phyloP scores from a whole-genome alignment of 2,329 filamentous ascomycete species.

The Colletotrichum lupini region DNA sequence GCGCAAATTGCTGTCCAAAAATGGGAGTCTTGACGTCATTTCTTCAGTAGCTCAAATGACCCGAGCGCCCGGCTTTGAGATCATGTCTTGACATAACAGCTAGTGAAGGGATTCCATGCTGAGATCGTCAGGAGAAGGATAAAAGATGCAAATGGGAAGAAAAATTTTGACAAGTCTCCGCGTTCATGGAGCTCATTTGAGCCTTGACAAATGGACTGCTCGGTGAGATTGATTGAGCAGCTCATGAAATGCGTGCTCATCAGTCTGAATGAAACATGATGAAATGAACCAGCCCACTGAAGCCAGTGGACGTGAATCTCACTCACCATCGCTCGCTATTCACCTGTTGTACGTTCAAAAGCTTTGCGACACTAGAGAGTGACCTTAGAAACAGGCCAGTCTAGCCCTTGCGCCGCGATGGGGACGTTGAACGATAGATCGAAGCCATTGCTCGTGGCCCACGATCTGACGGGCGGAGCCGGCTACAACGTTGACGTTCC shows the following conservation, averaged over 20 bases:
- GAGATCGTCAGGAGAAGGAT: too few relatives aligned
- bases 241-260: neutral
- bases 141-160: too few relatives aligned
- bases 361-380: too few relatives aligned
- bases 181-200: neutral
- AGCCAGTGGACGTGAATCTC: neutral
- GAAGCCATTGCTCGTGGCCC: slow-evolving; percentile 4
- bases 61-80: neutral
- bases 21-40: neutral
- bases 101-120: too few relatives aligned
- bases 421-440: neutral
- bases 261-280: neutral
- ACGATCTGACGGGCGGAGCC: slow-evolving; percentile 27
- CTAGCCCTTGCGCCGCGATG: neutral
- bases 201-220: neutral
- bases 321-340: neutral
- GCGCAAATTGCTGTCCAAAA: neutral
- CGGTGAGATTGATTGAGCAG: neutral
- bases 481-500: slow-evolving; percentile 11
- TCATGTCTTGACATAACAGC: neutral
- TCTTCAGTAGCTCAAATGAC: neutral
- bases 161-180: too few relatives aligned
- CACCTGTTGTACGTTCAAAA: too few relatives aligned
- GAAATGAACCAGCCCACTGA: neutral
- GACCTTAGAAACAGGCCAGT: too few relatives aligned